Evolutionary conservation across 73 alveolate genomes (phyloP), one percentile per base, ranked within the genome.

Genomic region (Blepharisma stoltei): DNA sequence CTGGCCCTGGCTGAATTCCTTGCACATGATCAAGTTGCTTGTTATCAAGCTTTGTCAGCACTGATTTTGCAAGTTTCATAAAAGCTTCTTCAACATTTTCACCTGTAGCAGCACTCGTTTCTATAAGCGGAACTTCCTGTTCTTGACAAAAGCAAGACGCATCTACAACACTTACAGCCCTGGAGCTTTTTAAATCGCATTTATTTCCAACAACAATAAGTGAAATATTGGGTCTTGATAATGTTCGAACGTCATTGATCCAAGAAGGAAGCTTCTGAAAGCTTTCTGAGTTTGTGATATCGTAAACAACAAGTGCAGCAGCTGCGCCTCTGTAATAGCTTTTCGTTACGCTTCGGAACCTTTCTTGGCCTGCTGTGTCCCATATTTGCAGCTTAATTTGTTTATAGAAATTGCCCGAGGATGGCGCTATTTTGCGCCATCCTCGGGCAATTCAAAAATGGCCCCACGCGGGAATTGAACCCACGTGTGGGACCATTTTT

Each of bases 361-460:
- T 44, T 54, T 93, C 98, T 69, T 93, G 83, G 9, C 98, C 98
- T 7, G 98, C 98, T 4, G 98, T 93, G 84, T 93, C 98, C 97
- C 97, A 93, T n/a, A 93, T 87, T 76, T 93, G 87, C 78, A 93
- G 80, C 78, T 93, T 93, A 54, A 93, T 77, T 7, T 78, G 66
- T 79, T 93, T 93, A n/a, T n/a, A n/a, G n/a, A n/a, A n/a, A n/a
- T n/a, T n/a, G n/a, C n/a, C n/a, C n/a, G n/a, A n/a, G n/a, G n/a
- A n/a, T n/a, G n/a, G n/a, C n/a, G n/a, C n/a, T n/a, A n/a, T n/a
- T n/a, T n/a, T n/a, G n/a, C n/a, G n/a, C n/a, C n/a, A n/a, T n/a
- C n/a, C n/a, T n/a, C n/a, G n/a, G n/a, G n/a, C n/a, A n/a, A n/a
- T n/a, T n/a, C n/a, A n/a, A n/a, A n/a, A n/a, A n/a, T n/a, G n/a